Conservation (phyloP, 805 yeast genomes). For the Brettanomyces custersianus region DNA sequence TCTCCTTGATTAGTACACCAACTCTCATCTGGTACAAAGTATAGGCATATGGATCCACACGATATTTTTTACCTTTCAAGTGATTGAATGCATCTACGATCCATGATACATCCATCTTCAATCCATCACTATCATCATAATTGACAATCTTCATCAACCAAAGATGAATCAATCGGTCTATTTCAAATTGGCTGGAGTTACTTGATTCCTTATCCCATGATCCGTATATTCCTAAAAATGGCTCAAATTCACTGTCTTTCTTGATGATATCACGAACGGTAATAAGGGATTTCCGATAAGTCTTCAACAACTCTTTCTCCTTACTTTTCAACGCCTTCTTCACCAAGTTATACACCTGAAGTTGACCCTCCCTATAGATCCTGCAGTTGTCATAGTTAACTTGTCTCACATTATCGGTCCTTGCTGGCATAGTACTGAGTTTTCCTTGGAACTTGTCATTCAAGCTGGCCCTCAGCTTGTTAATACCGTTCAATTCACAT, state of each 20-base stretch:
- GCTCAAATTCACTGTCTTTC: conserved; percentile 11
- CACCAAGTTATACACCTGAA: conserved; percentile 27
- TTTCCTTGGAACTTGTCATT: conserved; percentile 32
- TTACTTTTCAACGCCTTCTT: conserved; percentile 30
- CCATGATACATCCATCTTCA: conserved; percentile 8
- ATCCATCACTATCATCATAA: neutral
- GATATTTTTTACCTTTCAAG: neutral
- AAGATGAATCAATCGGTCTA: conserved; percentile 14
- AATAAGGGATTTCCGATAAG: conserved; percentile 17
- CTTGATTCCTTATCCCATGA: conserved; percentile 4
- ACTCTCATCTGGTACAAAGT: conserved; percentile 1
- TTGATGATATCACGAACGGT: conserved; percentile 19
- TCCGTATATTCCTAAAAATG: conserved; percentile 7
- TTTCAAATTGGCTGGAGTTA: conserved; percentile 11
- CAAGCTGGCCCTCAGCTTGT: conserved; percentile 44
- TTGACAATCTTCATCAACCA: conserved; percentile 15
- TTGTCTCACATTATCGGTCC: conserved; percentile 3
- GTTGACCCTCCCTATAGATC: conserved; percentile 34
- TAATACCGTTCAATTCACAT: conserved; percentile 53
- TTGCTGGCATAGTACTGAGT: conserved; percentile 9
- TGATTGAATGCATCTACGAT: conserved; percentile 9
- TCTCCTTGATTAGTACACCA: no score
- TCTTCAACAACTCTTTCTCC: conserved; percentile 33
- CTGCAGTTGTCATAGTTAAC: conserved; percentile 18
- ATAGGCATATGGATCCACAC: conserved; percentile 6